Percentiles rank a stretch among this genome's conserved stretches.
These are phyloP conservation scores for Globisporangium recalcitrans DNA, from an alignment of 352 stramenopile genomes.

Conservation along the genomic window DNA sequence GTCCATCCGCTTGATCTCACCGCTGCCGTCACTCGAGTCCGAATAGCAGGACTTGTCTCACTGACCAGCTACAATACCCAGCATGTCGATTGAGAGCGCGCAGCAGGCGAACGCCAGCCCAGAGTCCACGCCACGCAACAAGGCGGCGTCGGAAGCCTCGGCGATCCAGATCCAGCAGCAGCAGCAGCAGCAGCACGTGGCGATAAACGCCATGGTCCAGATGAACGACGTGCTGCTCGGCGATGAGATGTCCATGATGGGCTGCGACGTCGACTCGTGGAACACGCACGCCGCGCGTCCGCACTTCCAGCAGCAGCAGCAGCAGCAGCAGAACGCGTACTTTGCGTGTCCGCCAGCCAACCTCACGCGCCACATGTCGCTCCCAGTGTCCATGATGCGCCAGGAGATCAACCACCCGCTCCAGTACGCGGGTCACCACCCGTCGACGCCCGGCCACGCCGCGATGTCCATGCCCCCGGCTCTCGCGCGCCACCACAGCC, in stretches of 20 bases:
- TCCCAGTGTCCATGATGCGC: constrained; percentile 50
- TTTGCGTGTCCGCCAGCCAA: constrained; percentile 43
- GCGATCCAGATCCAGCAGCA: constrained; percentile 12
- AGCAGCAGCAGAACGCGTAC: constrained; percentile 18
- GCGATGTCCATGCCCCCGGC: constrained; percentile 37
- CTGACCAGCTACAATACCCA: not conserved
- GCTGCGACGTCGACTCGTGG: constrained; percentile 57
- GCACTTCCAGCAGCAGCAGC: constrained; percentile 25
- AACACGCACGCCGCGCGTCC: constrained; percentile 25
- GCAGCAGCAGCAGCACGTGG: constrained; percentile 21
- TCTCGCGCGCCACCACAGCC: constrained; percentile 62
- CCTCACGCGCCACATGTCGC: constrained; percentile 67
- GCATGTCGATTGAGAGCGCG: constrained; percentile 47
- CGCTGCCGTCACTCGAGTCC: constrained; percentile 4
- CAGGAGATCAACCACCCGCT: constrained; percentile 20
- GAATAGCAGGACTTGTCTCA: constrained; percentile 16
- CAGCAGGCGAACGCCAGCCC: constrained; percentile 20
- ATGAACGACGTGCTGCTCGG: constrained; percentile 49
- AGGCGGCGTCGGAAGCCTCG: not conserved
- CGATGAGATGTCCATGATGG: constrained; percentile 65
- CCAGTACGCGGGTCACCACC: constrained; percentile 14
- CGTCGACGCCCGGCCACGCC: constrained; percentile 20
- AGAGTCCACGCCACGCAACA: constrained; percentile 18
- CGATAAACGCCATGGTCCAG: constrained; percentile 20
- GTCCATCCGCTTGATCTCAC: not conserved